A percentile compares a stretch with the other conserved stretches of the same genome.
Evolutionary conservation across 768 basidiomycete species (phyloP).

Genomic region (Leccinum broughii): DNA sequence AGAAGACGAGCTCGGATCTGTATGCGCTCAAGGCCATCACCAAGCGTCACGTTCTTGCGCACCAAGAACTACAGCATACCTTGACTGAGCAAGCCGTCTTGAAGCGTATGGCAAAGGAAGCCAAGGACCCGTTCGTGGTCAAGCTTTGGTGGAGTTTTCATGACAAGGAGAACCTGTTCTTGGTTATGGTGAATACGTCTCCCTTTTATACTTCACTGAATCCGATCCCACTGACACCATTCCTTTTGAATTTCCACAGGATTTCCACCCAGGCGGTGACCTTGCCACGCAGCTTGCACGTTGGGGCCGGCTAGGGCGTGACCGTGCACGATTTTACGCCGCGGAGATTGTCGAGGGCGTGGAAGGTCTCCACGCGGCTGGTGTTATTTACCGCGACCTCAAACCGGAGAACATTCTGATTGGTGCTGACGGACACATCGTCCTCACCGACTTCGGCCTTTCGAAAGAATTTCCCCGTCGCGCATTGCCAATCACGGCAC

Average conservation of each 20-base stretch:
- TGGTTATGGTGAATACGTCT: constrained; percentile 76
- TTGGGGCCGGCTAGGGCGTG: constrained; percentile 91
- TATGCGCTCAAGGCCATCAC: constrained; percentile 98
- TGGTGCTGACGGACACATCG: constrained; percentile 91
- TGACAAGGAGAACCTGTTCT: constrained; percentile 94
- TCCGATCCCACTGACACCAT: constrained; percentile 13
- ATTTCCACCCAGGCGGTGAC: constrained; percentile 96
- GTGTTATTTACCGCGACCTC: constrained; percentile 96
- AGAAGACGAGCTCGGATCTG: constrained; percentile 68
- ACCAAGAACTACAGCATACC: constrained; percentile 95
- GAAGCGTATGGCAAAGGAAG: constrained; percentile 88
- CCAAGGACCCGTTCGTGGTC: constrained; percentile 91
- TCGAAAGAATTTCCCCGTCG: constrained; percentile 86
- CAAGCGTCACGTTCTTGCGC: constrained; percentile 94
- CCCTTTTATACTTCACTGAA: constrained; percentile 16
- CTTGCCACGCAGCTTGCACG: constrained; percentile 96
- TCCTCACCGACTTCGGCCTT: constrained; percentile 95
- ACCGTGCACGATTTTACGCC: constrained; percentile 95
- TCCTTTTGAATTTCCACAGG: constrained; percentile 42
- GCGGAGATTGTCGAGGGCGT: constrained; percentile 97
- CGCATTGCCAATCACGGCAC: constrained; percentile 44
- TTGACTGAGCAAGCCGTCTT: constrained; percentile 95
- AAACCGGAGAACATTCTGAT: constrained; percentile 98
- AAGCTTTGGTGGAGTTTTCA: constrained; percentile 98
- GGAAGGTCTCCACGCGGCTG: constrained; percentile 89